Conservation (phyloP, 176 grass and related monocot species). For the Hordeum marinum region DNA sequence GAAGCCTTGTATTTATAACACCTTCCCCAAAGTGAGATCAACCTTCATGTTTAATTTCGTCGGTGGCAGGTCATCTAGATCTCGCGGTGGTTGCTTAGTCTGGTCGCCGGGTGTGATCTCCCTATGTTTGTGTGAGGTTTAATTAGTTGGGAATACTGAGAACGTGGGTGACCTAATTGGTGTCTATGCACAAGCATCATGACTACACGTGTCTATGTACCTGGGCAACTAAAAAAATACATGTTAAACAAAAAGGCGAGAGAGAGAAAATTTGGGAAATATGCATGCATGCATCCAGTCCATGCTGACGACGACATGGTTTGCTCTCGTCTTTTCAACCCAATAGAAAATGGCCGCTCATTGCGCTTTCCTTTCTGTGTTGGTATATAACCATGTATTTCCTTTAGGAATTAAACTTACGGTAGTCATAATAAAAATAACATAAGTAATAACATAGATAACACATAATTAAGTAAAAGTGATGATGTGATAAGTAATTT, state of each 20-base stretch:
- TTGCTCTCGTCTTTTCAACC: no score
- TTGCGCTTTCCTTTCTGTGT: no score
- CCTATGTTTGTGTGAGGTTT: background rate
- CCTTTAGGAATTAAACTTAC: no score
- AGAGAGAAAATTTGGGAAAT: no score
- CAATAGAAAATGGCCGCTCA: no score
- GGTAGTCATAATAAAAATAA: no score
- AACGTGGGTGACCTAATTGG: background rate
- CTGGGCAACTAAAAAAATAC: background rate
- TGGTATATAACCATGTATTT: no score
- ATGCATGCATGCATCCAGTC: no score
- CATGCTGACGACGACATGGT: no score
- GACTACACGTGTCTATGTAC: background rate
- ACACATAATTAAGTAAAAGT: no score
- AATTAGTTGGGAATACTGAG: background rate
- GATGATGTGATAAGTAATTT: no score
- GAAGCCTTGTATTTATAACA: background rate
- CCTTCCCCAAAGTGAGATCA: background rate
- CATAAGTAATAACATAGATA: no score
- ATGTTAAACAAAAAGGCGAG: background rate
- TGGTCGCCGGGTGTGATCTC: background rate
- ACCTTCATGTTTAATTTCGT: background rate
- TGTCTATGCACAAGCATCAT: background rate
- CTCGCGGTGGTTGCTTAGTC: background rate
- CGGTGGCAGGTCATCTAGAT: constrained; percentile 7